Percentiles rank a stretch among this genome's conserved stretches.
These are phyloP conservation scores for Anthracocystis panici-leucophaei DNA, from an alignment of 1,284 basidiomycete species.

Conservation along the genomic window DNA sequence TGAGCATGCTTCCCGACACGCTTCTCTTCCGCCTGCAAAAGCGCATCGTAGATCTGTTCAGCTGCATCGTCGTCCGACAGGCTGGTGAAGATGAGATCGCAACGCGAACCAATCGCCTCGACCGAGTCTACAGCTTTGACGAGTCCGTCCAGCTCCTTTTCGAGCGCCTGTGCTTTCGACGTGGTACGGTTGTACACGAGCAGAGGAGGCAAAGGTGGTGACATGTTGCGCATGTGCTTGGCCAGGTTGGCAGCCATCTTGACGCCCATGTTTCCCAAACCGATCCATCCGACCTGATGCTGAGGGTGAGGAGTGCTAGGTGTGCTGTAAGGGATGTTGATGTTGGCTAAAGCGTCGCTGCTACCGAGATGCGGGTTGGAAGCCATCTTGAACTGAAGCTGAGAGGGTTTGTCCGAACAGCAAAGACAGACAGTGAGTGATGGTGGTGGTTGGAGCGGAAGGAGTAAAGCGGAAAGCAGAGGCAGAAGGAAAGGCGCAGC, in stretches of 20 bases:
- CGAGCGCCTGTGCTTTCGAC: slow-evolving; percentile 74
- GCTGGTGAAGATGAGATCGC: slow-evolving; percentile 84
- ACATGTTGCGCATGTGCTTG: slow-evolving; percentile 70
- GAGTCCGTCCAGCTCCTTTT: slow-evolving; percentile 74
- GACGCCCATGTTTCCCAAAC: slow-evolving; percentile 75
- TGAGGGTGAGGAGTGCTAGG: slow-evolving; percentile 55
- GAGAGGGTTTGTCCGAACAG: neutral
- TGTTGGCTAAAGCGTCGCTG: slow-evolving; percentile 15
- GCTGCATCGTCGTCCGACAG: slow-evolving; percentile 82
- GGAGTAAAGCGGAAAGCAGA: neutral
- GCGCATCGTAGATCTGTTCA: slow-evolving; percentile 76
- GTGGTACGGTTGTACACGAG: slow-evolving; percentile 77
- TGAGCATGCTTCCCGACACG: slow-evolving; percentile 67
- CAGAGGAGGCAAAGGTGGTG: slow-evolving; percentile 54
- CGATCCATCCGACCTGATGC: slow-evolving; percentile 58
- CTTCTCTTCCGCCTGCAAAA: slow-evolving; percentile 73
- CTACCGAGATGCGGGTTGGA: slow-evolving; percentile 23
- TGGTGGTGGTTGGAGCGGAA: neutral
- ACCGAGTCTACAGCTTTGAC: slow-evolving; percentile 75
- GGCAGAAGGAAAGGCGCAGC: neutral
- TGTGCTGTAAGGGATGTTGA: slow-evolving; percentile 51
- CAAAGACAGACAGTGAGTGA: slow-evolving; percentile 3
- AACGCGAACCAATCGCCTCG: slow-evolving; percentile 76
- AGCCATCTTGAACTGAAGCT: slow-evolving; percentile 15
- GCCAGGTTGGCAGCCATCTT: slow-evolving; percentile 82